phyloP scores from a whole-genome alignment of 2,329 filamentous ascomycete species.

The Curvularia lunata region DNA sequence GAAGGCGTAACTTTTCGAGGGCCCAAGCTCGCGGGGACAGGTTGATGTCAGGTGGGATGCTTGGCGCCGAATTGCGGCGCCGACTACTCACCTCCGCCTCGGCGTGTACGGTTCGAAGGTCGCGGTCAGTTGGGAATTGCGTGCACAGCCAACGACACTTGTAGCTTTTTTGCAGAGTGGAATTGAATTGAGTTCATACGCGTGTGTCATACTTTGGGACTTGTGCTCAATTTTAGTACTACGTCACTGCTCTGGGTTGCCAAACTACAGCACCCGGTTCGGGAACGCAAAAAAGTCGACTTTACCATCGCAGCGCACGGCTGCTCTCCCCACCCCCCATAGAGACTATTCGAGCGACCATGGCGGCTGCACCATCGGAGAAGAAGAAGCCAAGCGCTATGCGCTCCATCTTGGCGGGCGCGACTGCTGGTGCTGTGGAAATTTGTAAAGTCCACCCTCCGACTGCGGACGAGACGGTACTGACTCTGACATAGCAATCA shows the following conservation, averaged over 20 bases:
- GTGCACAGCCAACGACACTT: not conserved
- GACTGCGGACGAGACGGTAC: conserved; percentile 6
- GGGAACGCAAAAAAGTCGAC: conserved; percentile 9
- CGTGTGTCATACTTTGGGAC: not conserved
- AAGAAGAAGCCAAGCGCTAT: conserved; percentile 71
- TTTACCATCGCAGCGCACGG: conserved; percentile 9
- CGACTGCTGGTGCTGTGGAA: conserved; percentile 91
- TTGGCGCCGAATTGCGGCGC: conserved; percentile 17
- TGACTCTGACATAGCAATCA: conserved; percentile 68
- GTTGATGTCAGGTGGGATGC: conserved; percentile 26
- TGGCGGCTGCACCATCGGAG: conserved; percentile 40
- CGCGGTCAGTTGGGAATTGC: not conserved
- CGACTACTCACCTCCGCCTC: conserved; percentile 13
- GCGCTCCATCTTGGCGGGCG: conserved; percentile 89
- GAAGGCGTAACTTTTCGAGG: conserved; percentile 32
- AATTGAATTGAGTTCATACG: not conserved
- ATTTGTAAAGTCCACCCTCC: conserved; percentile 67
- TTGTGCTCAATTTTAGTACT: not conserved
- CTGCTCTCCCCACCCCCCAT: not conserved
- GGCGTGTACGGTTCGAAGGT: not conserved
- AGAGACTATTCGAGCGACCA: conserved; percentile 10
- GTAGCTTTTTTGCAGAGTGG: not conserved
- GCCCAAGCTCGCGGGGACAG: conserved; percentile 18
- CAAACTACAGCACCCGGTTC: conserved; percentile 15
- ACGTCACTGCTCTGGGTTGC: conserved; percentile 22